Conservation (phyloP, 768 basidiomycete genomes). For the Gloeopeniophorella convolvens region DNA sequence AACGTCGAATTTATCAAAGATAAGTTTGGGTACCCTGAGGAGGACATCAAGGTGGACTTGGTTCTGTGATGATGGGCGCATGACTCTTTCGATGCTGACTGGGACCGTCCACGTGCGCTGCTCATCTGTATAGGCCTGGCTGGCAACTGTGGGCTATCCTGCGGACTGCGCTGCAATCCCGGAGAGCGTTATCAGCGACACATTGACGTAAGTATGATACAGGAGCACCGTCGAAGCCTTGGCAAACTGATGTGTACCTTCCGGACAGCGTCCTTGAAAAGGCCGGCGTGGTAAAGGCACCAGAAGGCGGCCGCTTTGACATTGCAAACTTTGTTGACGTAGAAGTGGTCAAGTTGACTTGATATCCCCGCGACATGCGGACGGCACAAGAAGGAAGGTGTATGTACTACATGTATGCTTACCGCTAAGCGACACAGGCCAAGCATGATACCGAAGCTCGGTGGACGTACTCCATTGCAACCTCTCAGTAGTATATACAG, state of each 20-base stretch:
- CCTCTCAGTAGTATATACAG: background rate
- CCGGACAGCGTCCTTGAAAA: conserved; percentile 57
- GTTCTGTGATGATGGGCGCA: background rate
- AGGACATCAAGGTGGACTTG: conserved; percentile 63
- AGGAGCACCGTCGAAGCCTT: background rate
- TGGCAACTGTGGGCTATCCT: conserved; percentile 73
- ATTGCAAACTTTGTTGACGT: conserved; percentile 15
- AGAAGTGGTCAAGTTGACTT: conserved; percentile 8
- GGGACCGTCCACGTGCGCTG: background rate
- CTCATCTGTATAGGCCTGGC: conserved; percentile 57
- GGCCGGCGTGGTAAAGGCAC: conserved; percentile 63
- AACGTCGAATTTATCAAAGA: conserved; percentile 71
- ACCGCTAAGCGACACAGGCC: background rate
- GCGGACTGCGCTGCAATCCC: conserved; percentile 58
- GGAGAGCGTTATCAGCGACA: conserved; percentile 57
- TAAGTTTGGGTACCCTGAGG: conserved; percentile 74
- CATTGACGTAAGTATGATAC: conserved; percentile 48
- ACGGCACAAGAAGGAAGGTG: background rate
- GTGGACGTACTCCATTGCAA: background rate
- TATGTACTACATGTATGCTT: background rate
- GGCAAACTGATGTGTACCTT: conserved; percentile 1
- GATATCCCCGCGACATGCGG: background rate
- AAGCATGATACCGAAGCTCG: too few species aligned
- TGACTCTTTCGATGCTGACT: background rate
- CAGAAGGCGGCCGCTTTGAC: conserved; percentile 40